These are phyloP conservation scores for Drechslera avenae DNA, from an alignment of 2,329 filamentous ascomycete species.

Conservation along the genomic window DNA sequence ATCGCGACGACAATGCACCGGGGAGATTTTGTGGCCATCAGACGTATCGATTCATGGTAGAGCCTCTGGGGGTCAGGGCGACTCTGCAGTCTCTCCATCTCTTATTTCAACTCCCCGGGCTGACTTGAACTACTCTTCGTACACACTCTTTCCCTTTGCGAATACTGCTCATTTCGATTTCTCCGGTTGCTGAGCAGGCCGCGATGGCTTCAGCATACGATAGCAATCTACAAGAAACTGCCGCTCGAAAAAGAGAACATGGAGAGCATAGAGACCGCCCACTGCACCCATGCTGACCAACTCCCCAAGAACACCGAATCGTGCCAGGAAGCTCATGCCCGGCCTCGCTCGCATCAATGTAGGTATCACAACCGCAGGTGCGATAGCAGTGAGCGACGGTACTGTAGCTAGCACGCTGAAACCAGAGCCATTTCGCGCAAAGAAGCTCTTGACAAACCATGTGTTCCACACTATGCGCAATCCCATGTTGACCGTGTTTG, in stretches of 20 bases:
- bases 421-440: slow-evolving; percentile 22
- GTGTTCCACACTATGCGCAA: slow-evolving; percentile 83
- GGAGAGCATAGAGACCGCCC: slow-evolving; percentile 42
- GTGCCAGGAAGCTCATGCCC: slow-evolving; percentile 27
- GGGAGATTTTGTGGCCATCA: too few species aligned
- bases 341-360: slow-evolving; percentile 43
- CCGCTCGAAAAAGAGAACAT: slow-evolving; percentile 44
- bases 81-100: too few species aligned
- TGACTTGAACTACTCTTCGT: too few species aligned
- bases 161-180: not conserved
- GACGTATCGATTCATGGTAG: too few species aligned
- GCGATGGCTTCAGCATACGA: slow-evolving; percentile 35
- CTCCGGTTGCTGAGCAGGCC: not conserved
- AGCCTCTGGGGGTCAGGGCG: too few species aligned
- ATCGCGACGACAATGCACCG: not conserved
- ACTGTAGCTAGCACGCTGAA: slow-evolving; percentile 28
- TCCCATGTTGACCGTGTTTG: slow-evolving; percentile 89
- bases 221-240: slow-evolving; percentile 43
- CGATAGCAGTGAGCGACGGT: slow-evolving; percentile 40
- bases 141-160: too few species aligned
- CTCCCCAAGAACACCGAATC: slow-evolving; percentile 51
- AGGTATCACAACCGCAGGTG: slow-evolving; percentile 46
- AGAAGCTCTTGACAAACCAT: slow-evolving; percentile 65
- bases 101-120: too few species aligned
- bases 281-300: slow-evolving; percentile 46